Evolutionary conservation across 2,329 filamentous ascomycete species (phyloP), one percentile per base, ranked within the genome.

Genomic region (Epichloe amarillans): DNA sequence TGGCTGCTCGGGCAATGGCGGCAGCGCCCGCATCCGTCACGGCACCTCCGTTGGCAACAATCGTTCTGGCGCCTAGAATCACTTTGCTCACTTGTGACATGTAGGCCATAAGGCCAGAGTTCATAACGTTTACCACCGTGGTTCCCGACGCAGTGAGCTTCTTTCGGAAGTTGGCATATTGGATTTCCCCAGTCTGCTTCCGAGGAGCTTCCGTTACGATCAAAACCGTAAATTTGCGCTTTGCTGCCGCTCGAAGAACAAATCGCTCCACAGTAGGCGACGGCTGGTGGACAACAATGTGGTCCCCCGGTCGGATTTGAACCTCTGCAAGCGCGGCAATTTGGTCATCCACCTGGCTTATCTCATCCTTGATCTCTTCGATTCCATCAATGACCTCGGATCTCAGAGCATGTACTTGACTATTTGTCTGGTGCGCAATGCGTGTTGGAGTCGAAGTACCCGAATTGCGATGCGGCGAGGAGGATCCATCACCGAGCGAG

Each of bases 11-110:
- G 4, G 90, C 88, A 56, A 97, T 86, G 40, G 86, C 81, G 19
- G 81, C 82, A 10, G 87, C 86, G n/a, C 93, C 93, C 5, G 86
- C 82, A 40, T 89, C 84, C 17, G 88, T 86, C 30, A 97, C 77
- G 26, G 95, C 79, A 6, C 86, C 86, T 48, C 93, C 93, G 60
- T 95, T 93, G 47, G 88, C 87, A 44, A 94, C 81, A 30, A 98
- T 87, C 3, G 86, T 84, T 61, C 90, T 85, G 5, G 91, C 91
- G 12, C 86, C 84, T 6, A 98, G 74, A 46, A 98, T 86, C 54
- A 98, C 91, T 71, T 96, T 96, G 74, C 91, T 94, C 59, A 96
- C 88, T 53, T 86, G 82, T 8, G 90, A 86, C 87, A 98, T 97
- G 61, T 97, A 86, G 1, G 90, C 89, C 70, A 90, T 94, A 50